Percentiles rank a stretch among this genome's conserved stretches.
phyloP scores from a whole-genome alignment of 2,329 filamentous ascomycete species.

The Cordyceps pruinosa region DNA sequence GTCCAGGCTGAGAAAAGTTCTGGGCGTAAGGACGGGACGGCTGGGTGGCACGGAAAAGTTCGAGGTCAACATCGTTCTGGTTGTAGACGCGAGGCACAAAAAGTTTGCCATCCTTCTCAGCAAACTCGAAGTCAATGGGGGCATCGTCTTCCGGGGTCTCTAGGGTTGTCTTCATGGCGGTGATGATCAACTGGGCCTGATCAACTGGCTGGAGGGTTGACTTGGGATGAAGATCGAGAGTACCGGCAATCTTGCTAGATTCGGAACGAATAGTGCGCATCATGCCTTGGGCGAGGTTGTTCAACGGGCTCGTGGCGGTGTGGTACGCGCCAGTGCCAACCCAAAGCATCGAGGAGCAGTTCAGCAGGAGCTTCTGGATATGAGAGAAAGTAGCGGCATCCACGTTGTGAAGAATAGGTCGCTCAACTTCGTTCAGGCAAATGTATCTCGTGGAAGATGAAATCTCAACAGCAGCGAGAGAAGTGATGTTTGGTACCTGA shows the following conservation, averaged over 20 bases:
- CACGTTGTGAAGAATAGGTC: constrained; percentile 35
- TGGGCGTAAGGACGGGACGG: constrained; percentile 22
- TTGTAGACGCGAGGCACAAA: constrained; percentile 24
- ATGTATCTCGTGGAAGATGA: constrained; percentile 25
- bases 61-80: constrained; percentile 20
- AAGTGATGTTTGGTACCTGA: constrained; percentile 14
- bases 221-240: constrained; percentile 37
- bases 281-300: constrained; percentile 40
- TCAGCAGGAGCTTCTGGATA: constrained; percentile 29
- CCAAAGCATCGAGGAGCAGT: constrained; percentile 32
- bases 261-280: constrained; percentile 41
- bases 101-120: constrained; percentile 21
- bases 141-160: constrained; percentile 14
- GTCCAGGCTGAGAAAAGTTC: constrained; percentile 32
- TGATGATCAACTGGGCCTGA: constrained; percentile 27
- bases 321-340: constrained; percentile 33
- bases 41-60: constrained; percentile 22
- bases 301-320: constrained; percentile 28
- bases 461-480: constrained; percentile 16
- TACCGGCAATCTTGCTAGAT: constrained; percentile 36
- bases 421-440: constrained; percentile 38
- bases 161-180: constrained; percentile 19
- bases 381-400: constrained; percentile 30
- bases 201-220: constrained; percentile 24
- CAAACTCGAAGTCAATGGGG: constrained; percentile 24